These are phyloP conservation scores for Fomitopsis schrenkii DNA, from an alignment of 1,284 basidiomycete genomes.

Conservation along the genomic window DNA sequence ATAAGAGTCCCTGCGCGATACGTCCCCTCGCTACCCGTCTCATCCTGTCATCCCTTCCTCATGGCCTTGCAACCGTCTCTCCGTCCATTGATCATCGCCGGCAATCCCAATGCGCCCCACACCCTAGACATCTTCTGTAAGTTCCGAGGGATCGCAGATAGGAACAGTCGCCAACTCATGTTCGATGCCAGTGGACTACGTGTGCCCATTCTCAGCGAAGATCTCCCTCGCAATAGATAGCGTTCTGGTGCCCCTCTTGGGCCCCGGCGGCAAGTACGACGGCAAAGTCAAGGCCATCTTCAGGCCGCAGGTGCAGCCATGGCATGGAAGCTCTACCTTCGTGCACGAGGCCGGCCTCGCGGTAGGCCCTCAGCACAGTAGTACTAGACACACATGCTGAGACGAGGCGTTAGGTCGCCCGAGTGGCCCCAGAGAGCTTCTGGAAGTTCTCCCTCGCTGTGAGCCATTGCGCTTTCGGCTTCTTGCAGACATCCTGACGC, in stretches of 20 bases:
- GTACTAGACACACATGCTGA: not conserved
- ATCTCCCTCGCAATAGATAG: constrained; percentile 54
- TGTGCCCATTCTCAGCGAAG: constrained; percentile 84
- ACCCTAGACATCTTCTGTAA: constrained; percentile 81
- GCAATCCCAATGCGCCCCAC: constrained; percentile 65
- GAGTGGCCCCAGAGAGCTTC: constrained; percentile 70
- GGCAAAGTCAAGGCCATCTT: constrained; percentile 80
- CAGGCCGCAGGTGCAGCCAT: constrained; percentile 80
- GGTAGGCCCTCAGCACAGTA: constrained; percentile 37
- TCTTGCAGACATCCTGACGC: not conserved
- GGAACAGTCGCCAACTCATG: not conserved
- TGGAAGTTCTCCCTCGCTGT: constrained; percentile 74
- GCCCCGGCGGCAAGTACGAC: constrained; percentile 62
- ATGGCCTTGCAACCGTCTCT: constrained; percentile 88
- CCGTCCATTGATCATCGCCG: constrained; percentile 67
- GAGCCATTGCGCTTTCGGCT: constrained; percentile 20
- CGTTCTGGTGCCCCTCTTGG: constrained; percentile 56
- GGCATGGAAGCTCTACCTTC: constrained; percentile 75
- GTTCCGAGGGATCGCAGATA: constrained; percentile 18
- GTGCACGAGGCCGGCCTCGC: constrained; percentile 83
- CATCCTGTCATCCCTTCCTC: not conserved
- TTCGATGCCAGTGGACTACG: constrained; percentile 67
- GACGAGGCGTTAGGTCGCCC: constrained; percentile 42
- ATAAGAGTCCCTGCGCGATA: not conserved
- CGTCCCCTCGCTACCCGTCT: not conserved